phyloP scores from a whole-genome alignment of 2,329 filamentous ascomycete genomes.

The Penicillium corylophilum region DNA sequence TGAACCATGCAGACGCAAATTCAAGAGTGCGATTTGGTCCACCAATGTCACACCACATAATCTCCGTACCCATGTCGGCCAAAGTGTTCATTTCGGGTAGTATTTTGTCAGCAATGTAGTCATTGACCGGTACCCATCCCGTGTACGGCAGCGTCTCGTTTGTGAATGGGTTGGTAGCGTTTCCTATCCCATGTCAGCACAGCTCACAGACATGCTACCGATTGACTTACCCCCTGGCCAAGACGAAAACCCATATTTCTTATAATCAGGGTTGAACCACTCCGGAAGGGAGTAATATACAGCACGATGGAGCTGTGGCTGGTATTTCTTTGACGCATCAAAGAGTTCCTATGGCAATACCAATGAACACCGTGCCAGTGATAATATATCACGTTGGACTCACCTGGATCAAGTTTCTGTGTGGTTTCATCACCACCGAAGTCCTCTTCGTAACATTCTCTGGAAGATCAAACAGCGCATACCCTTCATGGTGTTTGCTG shows the following conservation, averaged over 20 bases:
- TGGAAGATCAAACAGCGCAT: constrained; percentile 46
- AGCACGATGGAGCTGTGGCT: constrained; percentile 45
- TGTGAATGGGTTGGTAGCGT: constrained; percentile 47
- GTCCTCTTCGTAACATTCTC: constrained; percentile 43
- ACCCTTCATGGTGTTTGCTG: constrained; percentile 51
- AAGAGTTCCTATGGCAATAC: constrained; percentile 40
- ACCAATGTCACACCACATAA: constrained; percentile 52
- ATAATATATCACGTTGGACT: background rate
- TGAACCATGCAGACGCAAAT: constrained; percentile 47
- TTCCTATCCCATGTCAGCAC: constrained; percentile 24
- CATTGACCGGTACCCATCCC: constrained; percentile 43
- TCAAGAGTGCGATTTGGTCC: constrained; percentile 45
- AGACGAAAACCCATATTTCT: constrained; percentile 40
- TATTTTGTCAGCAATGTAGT: constrained; percentile 45
- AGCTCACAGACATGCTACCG: background rate
- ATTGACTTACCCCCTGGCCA: constrained; percentile 27
- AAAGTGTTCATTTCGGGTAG: constrained; percentile 48
- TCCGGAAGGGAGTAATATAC: constrained; percentile 50
- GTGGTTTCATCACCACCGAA: constrained; percentile 40
- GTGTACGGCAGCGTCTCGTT: constrained; percentile 45
- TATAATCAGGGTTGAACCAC: constrained; percentile 49
- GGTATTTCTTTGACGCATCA: constrained; percentile 43
- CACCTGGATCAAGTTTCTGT: constrained; percentile 38
- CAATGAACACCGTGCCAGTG: background rate
- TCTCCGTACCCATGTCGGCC: constrained; percentile 44